phyloP scores from a whole-genome alignment of 176 grass and related monocot genomes.

The Poa annua region DNA sequence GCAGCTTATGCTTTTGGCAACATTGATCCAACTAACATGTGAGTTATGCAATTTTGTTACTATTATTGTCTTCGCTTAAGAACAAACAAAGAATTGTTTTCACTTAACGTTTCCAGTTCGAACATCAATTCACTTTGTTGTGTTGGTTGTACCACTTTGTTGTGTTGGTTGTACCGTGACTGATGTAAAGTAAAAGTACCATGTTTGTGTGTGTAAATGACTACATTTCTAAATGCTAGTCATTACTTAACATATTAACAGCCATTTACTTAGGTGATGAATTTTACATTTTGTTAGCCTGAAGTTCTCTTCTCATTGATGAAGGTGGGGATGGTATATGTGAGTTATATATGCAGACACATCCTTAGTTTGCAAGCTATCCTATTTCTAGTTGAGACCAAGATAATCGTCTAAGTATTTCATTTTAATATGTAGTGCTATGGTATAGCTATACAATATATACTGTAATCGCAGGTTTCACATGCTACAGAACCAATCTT shows the following conservation, averaged over 20 bases:
- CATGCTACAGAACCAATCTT: neutral
- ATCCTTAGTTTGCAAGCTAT: neutral
- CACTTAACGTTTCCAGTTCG: neutral
- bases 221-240: neutral
- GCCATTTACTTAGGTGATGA: neutral
- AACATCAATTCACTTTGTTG: neutral
- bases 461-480: neutral
- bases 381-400: neutral
- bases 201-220: conserved; percentile 4
- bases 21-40: conserved; percentile 93
- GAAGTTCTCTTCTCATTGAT: neutral
- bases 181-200: conserved; percentile 11
- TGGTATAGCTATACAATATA: conserved; percentile 5
- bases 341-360: neutral
- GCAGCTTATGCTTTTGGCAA: conserved; percentile 98
- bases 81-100: neutral
- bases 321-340: conserved; percentile 23
- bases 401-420: neutral
- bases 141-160: neutral
- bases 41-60: conserved; percentile 39
- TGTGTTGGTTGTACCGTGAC: neutral
- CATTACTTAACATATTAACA: neutral
- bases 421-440: neutral
- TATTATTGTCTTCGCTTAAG: neutral
- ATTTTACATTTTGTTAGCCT: neutral